phyloP scores from a whole-genome alignment of 2,329 filamentous ascomycete genomes.

The Alternaria infectoria region DNA sequence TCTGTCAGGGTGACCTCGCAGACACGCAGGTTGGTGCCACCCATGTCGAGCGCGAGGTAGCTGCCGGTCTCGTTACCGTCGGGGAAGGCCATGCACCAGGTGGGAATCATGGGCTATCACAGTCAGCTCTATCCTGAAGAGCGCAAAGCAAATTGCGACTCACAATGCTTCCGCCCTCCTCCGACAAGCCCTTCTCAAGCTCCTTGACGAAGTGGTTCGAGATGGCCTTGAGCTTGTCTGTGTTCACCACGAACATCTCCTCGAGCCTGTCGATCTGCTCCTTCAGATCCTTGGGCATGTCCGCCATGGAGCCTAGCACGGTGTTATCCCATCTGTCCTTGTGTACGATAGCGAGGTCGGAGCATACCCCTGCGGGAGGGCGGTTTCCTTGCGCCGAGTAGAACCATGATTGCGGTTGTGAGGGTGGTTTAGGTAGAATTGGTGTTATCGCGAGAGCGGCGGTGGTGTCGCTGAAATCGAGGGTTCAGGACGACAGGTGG shows the following conservation, averaged over 20 bases:
- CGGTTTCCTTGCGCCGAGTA: slow-evolving; percentile 68
- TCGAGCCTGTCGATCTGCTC: slow-evolving; percentile 84
- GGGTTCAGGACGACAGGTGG: slow-evolving; percentile 6
- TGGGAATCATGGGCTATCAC: slow-evolving; percentile 90
- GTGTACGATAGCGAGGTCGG: slow-evolving; percentile 2
- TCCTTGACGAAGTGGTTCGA: slow-evolving; percentile 89
- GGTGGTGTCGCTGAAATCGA: not conserved
- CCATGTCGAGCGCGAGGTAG: slow-evolving; percentile 92
- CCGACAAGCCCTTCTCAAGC: slow-evolving; percentile 82
- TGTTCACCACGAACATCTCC: slow-evolving; percentile 79
- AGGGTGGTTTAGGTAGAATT: not conserved
- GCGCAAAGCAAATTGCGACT: slow-evolving; percentile 68
- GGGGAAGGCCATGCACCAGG: slow-evolving; percentile 93
- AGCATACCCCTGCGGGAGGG: slow-evolving; percentile 77
- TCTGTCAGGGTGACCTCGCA: slow-evolving; percentile 91
- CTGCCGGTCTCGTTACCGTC: slow-evolving; percentile 86
- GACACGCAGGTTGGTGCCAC: slow-evolving; percentile 92
- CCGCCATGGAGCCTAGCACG: slow-evolving; percentile 79
- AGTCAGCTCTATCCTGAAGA: slow-evolving; percentile 74
- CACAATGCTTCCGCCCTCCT: slow-evolving; percentile 92
- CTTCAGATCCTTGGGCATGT: slow-evolving; percentile 85
- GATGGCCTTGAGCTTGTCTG: slow-evolving; percentile 83
- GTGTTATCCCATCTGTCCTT: slow-evolving; percentile 26
- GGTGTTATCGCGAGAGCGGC: slow-evolving; percentile 3
- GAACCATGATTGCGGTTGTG: slow-evolving; percentile 62